phyloP scores from a whole-genome alignment of 768 basidiomycete genomes.

The Psilocybe tampanensis region DNA sequence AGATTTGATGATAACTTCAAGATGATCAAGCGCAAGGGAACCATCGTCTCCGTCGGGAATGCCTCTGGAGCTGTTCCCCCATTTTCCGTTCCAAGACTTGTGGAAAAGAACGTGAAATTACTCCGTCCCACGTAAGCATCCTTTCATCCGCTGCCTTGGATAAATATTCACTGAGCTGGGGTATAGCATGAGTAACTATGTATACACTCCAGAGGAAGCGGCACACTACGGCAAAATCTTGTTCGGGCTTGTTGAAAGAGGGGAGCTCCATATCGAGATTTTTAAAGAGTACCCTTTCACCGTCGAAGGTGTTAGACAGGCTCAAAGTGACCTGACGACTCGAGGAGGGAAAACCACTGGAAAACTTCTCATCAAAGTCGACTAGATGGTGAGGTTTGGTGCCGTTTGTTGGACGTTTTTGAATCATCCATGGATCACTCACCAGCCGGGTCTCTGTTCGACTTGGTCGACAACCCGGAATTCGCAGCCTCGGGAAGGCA shows the following conservation, averaged over 20 bases:
- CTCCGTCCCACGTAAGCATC: constrained; percentile 69
- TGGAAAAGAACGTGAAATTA: constrained; percentile 81
- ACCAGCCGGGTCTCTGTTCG: no score
- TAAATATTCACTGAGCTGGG: neutral
- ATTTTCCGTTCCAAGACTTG: constrained; percentile 72
- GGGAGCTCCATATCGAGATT: constrained; percentile 65
- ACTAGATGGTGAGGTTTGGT: no score
- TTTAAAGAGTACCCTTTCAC: constrained; percentile 85
- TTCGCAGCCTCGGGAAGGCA: no score
- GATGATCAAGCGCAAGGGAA: constrained; percentile 84
- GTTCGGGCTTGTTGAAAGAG: constrained; percentile 60
- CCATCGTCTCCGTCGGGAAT: constrained; percentile 89
- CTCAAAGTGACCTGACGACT: constrained; percentile 73
- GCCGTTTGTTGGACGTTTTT: no score
- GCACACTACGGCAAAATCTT: constrained; percentile 65
- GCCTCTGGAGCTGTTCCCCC: constrained; percentile 85
- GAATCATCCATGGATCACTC: no score
- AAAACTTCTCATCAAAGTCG: constrained; percentile 81
- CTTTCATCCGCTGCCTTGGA: neutral
- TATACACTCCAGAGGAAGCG: constrained; percentile 73
- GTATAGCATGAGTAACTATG: constrained; percentile 69
- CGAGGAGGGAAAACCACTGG: constrained; percentile 77
- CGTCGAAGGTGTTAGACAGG: constrained; percentile 71
- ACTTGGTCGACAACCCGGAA: no score
- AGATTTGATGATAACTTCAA: constrained; percentile 83